Percentiles rank a stretch among this genome's conserved stretches.
phyloP scores from a whole-genome alignment of 176 grass and related monocot genomes.

The Oryza nivara region DNA sequence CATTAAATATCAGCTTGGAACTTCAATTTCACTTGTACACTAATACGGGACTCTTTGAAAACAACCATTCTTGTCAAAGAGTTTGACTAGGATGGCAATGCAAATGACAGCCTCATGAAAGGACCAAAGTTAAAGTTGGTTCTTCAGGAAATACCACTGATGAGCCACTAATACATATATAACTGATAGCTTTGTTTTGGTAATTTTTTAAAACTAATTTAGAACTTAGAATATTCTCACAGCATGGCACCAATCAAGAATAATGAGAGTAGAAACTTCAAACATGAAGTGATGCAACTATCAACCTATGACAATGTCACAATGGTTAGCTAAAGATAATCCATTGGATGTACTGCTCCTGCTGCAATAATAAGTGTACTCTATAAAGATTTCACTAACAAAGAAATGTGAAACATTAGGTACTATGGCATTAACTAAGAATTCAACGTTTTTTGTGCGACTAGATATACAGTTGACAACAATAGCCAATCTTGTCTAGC shows the following conservation, averaged over 20 bases:
- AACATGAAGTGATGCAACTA: no score
- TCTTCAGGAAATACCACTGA: background rate
- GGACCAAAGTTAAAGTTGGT: background rate
- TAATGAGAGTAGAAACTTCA: no score
- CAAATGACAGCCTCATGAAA: background rate
- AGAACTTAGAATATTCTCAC: background rate
- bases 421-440: background rate
- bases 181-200: background rate
- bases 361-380: no score
- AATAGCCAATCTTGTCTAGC: background rate
- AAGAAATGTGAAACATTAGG: no score
- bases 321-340: no score
- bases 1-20: background rate
- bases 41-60: background rate
- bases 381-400: no score
- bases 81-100: constrained; percentile 7
- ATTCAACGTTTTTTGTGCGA: background rate
- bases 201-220: background rate
- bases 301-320: no score
- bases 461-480: background rate
- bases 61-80: background rate
- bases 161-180: background rate
- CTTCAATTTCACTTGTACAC: background rate
- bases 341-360: no score
- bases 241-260: no score